Base-by-base conservation (phyloP, 2,329 filamentous ascomycete genomes). In the Stromatinia cepivora region DNA sequence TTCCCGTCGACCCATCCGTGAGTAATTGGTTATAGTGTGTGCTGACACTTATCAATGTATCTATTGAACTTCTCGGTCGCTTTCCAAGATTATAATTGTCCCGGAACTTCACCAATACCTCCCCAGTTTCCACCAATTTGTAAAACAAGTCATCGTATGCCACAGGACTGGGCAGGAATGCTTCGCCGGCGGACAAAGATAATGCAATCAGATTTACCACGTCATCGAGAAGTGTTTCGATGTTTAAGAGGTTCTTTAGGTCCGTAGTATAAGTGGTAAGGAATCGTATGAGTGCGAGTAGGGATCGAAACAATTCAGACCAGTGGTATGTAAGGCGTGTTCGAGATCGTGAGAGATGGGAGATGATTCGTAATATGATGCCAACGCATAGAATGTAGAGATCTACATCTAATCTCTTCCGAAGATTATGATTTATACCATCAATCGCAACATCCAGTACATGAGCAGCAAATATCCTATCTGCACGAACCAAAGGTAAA, bases 61-160 rank as follows among this genome's bases (percentile, higher is more conserved):
- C 90, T 76, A 97, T 95, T 4, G 92, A 92, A 80, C 86, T 91
- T 58, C 85, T 87, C 31, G 84, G 80, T 58, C 87, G 80, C 70
- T 84, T 86, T 2, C 81, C 82, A 22, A 90, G 80, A 6, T 82
- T 81, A 79, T 95, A 98, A 13, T 87, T 90, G 72, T 93, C 88
- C 53, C 92, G 88, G 81, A 98, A 97, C 77, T 92, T 93, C 45
- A 85, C 82, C 31, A 98, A 85, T 17, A 92, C 86, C 62, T 97
- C 92, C 15, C 94, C 93, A 2, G 90, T 92, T 80, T 99, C 95
- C 36, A 98, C 93, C 2, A 98, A 87, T 81, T 99, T 99, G 86
- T 99, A 99, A 81, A 99, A 98, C 0, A 99, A 84, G 77, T 99
- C 95, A 76, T 99, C 95, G 79, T 98, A 98, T 1, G 92, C 90